Conservation (phyloP, 257 asterid species). For the Cordia subcordata region DNA sequence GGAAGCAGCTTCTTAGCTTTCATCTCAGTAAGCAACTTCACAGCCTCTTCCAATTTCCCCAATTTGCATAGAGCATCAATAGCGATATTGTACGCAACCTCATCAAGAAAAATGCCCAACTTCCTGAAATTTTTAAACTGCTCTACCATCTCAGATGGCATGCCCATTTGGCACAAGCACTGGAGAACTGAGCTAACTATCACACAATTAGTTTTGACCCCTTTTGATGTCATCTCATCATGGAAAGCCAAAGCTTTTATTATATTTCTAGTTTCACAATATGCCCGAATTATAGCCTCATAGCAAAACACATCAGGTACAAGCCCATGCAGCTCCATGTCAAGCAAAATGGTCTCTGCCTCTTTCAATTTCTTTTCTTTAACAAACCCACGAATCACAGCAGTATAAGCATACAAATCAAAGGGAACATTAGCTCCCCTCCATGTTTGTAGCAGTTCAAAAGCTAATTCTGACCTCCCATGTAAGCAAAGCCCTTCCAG, state of each 20-base stretch:
- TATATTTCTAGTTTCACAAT: constrained; percentile 51
- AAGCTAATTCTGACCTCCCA: constrained; percentile 40
- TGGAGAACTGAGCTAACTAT: constrained; percentile 59
- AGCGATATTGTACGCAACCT: constrained; percentile 53
- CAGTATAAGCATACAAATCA: constrained; percentile 39
- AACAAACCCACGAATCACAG: constrained; percentile 60
- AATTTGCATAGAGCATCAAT: constrained; percentile 62
- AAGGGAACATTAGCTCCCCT: constrained; percentile 24
- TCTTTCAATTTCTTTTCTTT: constrained; percentile 45
- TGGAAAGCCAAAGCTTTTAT: constrained; percentile 45
- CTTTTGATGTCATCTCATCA: constrained; percentile 52
- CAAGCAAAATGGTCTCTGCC: constrained; percentile 47
- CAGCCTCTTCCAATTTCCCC: constrained; percentile 57
- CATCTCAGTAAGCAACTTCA: constrained; percentile 64
- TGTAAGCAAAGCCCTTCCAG: constrained; percentile 59
- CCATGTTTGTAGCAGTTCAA: constrained; percentile 29
- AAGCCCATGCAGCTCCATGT: constrained; percentile 52
- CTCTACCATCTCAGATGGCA: constrained; percentile 42
- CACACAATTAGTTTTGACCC: constrained; percentile 49
- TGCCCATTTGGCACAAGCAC: constrained; percentile 60
- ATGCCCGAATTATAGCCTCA: constrained; percentile 52
- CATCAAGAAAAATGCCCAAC: constrained; percentile 56
- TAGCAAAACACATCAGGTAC: constrained; percentile 38
- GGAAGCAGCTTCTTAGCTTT: constrained; percentile 47
- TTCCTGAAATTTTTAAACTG: constrained; percentile 41